phyloP scores from a whole-genome alignment of 805 yeast species.

The Metschnikowia picachoensis region DNA sequence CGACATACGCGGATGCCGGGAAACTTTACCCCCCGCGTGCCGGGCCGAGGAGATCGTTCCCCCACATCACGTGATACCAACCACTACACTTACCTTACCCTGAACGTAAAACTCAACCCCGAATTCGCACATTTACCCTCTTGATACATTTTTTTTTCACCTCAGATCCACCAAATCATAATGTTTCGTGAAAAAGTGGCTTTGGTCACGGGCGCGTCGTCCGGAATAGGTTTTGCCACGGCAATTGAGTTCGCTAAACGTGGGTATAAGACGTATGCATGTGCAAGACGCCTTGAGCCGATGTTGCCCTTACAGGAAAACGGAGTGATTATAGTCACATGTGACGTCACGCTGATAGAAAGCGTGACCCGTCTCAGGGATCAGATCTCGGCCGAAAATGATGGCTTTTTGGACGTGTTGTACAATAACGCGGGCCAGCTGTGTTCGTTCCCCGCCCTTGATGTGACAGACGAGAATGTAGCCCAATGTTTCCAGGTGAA shows the following conservation, averaged over 20 bases:
- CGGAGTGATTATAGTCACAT: constrained; percentile 43
- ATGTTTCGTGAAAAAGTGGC: constrained; percentile 37
- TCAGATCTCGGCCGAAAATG: constrained; percentile 39
- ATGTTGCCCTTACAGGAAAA: constrained; percentile 51
- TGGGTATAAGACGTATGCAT: constrained; percentile 64
- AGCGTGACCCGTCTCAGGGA: constrained; percentile 44
- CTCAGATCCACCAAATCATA: too few species aligned
- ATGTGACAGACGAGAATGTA: constrained; percentile 53
- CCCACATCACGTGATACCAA: too few species aligned
- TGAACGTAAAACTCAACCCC: too few species aligned
- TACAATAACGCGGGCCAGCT: constrained; percentile 78
- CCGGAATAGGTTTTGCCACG: constrained; percentile 53
- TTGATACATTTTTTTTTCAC: too few species aligned
- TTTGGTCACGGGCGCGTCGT: constrained; percentile 56
- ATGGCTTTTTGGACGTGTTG: constrained; percentile 52
- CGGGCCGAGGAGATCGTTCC: too few species aligned
- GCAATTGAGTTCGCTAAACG: constrained; percentile 44
- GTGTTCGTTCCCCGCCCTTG: constrained; percentile 67
- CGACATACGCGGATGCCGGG: too few species aligned
- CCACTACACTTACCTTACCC: too few species aligned
- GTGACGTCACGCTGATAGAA: constrained; percentile 56
- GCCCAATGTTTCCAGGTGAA: constrained; percentile 58
- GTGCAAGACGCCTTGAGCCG: constrained; percentile 63
- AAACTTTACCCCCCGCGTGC: too few species aligned
- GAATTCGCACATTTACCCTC: too few species aligned